phyloP scores from a whole-genome alignment of 2,329 filamentous ascomycete genomes.

The Colletotrichum sansevieriae region DNA sequence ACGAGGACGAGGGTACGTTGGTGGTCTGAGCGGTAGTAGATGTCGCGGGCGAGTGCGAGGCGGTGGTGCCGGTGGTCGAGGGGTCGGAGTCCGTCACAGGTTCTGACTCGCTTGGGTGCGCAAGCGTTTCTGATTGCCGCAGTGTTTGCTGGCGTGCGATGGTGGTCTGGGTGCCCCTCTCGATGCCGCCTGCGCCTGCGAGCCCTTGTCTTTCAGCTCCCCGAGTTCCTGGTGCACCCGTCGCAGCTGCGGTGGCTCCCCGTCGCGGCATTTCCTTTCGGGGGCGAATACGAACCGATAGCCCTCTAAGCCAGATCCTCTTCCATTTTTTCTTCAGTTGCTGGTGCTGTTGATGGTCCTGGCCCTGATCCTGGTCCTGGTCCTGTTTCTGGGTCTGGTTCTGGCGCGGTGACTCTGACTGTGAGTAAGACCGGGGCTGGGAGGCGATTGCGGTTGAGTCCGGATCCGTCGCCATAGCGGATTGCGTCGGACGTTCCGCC shows the following conservation, averaged over 20 bases:
- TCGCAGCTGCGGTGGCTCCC: background rate
- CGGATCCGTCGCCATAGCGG: conserved; percentile 32
- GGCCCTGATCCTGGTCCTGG: conserved; percentile 1
- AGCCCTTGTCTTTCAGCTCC: background rate
- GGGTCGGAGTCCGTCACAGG: conserved; percentile 27
- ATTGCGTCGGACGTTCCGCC: conserved; percentile 26
- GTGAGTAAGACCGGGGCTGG: background rate
- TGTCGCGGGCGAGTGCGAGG: conserved; percentile 28
- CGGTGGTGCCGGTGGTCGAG: conserved; percentile 26
- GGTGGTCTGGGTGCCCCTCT: conserved; percentile 37
- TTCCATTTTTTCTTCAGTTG: conserved; percentile 38
- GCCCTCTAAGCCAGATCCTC: conserved; percentile 26
- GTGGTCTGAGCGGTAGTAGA: conserved; percentile 38
- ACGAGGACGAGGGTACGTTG: conserved; percentile 22
- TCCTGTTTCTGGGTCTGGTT: background rate
- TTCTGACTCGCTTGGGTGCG: conserved; percentile 27
- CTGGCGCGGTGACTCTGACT: background rate
- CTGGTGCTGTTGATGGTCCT: conserved; percentile 19
- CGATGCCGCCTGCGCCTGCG: conserved; percentile 4
- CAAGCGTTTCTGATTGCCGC: conserved; percentile 28
- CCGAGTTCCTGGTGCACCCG: background rate
- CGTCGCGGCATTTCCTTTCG: conserved; percentile 25
- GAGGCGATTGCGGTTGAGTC: conserved; percentile 10
- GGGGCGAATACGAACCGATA: conserved; percentile 37
- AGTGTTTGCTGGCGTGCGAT: conserved; percentile 10